phyloP scores from a whole-genome alignment of 1,284 basidiomycete genomes.

The Coniophora puteana region DNA sequence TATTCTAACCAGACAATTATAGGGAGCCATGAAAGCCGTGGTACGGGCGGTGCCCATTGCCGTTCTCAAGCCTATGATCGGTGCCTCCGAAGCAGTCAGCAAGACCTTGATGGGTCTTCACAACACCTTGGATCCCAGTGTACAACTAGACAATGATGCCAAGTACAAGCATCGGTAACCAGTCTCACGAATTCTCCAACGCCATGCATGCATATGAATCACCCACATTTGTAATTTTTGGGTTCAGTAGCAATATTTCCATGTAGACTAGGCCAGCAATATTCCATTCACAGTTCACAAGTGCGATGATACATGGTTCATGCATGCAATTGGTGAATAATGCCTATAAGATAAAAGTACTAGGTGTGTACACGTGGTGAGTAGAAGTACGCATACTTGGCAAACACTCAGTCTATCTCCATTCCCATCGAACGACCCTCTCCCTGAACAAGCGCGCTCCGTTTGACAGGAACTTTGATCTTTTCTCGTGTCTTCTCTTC shows the following conservation, averaged over 20 bases:
- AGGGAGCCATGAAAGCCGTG: constrained; percentile 91
- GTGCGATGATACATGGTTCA: too few species aligned
- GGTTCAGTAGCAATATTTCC: too few species aligned
- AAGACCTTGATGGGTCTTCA: constrained; percentile 92
- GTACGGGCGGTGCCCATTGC: constrained; percentile 96
- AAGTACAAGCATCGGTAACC: constrained; percentile 82
- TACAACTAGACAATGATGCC: constrained; percentile 76
- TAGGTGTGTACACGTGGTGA: too few species aligned
- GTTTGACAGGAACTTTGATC: constrained; percentile 73
- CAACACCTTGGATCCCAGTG: constrained; percentile 82
- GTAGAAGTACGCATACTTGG: too few species aligned
- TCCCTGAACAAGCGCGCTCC: constrained; percentile 72
- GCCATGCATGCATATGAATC: too few species aligned
- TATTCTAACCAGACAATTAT: constrained; percentile 6
- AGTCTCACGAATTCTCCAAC: too few species aligned
- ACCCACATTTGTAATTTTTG: too few species aligned
- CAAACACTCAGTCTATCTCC: constrained; percentile 75
- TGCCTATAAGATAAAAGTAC: too few species aligned
- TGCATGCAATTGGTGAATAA: too few species aligned
- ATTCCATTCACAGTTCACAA: too few species aligned
- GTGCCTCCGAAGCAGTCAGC: constrained; percentile 92
- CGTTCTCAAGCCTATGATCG: constrained; percentile 94
- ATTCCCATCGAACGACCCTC: constrained; percentile 80
- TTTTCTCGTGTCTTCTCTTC: constrained; percentile 63
- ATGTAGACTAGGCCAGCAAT: too few species aligned